phyloP scores from a whole-genome alignment of 768 basidiomycete genomes.

The Chalciporus piperatus region DNA sequence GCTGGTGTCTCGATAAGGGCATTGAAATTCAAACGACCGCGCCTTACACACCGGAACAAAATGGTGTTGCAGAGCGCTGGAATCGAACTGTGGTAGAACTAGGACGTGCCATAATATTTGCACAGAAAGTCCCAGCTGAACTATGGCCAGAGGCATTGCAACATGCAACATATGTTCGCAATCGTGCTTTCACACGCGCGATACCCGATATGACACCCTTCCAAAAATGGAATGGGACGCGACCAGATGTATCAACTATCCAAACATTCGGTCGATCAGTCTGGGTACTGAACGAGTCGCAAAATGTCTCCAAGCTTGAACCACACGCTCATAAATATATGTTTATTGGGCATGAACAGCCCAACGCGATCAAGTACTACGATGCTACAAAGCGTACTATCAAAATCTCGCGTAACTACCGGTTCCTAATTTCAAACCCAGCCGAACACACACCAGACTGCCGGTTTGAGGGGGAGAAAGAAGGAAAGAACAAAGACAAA shows the following conservation, averaged over 20 bases:
- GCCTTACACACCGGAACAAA: constrained; percentile 38
- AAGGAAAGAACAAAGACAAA: not conserved
- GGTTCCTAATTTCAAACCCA: too few relatives aligned
- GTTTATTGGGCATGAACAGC: constrained; percentile 13
- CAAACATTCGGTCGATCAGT: constrained; percentile 18
- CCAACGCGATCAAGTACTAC: constrained; percentile 11
- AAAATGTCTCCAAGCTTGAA: constrained; percentile 7
- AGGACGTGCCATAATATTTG: constrained; percentile 31
- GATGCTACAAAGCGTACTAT: constrained; percentile 1
- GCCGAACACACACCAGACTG: not conserved
- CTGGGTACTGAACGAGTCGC: constrained; percentile 13
- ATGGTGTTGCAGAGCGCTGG: constrained; percentile 37
- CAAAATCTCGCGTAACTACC: not conserved
- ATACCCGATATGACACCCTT: not conserved
- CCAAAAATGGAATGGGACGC: constrained; percentile 12
- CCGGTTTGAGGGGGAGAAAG: not conserved
- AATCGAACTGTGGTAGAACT: constrained; percentile 34
- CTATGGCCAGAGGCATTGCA: constrained; percentile 34
- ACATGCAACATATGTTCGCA: constrained; percentile 30
- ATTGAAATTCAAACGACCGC: constrained; percentile 32
- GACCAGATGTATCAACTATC: constrained; percentile 29
- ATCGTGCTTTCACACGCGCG: constrained; percentile 5
- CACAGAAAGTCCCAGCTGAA: constrained; percentile 18
- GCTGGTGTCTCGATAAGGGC: constrained; percentile 22
- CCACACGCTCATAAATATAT: constrained; percentile 8